Percentiles rank a stretch among this genome's conserved stretches.
Conservation (phyloP, 2,329 filamentous ascomycete genomes). For the Colletotrichum brevisporum region DNA sequence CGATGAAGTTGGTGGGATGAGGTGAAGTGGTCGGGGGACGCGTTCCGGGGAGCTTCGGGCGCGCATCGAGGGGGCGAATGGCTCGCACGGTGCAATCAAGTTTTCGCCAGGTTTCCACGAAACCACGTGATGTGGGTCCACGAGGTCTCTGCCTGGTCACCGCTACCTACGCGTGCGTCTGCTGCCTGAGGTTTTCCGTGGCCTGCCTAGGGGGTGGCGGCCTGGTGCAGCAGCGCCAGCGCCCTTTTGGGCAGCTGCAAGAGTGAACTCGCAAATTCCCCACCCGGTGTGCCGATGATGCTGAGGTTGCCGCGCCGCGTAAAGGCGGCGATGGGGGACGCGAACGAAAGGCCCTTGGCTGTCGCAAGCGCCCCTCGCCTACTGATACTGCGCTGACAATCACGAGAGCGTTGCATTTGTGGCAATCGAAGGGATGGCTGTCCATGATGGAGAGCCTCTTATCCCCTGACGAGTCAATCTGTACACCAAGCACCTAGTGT, state of each 20-base stretch:
- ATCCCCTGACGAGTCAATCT: too few relatives aligned
- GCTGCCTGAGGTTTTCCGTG: conserved; percentile 31
- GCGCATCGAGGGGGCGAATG: not conserved
- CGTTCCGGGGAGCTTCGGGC: conserved; percentile 51
- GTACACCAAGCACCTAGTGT: not conserved
- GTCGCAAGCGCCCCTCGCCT: conserved; percentile 8
- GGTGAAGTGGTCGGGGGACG: conserved; percentile 59
- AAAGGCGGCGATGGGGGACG: conserved; percentile 24
- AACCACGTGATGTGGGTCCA: conserved; percentile 56
- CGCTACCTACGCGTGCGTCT: not conserved
- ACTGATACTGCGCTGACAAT: too few relatives aligned
- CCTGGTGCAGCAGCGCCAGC: conserved; percentile 9
- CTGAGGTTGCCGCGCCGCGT: conserved; percentile 11
- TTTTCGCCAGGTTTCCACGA: conserved; percentile 58
- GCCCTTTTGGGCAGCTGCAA: conserved; percentile 8
- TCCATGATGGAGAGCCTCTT: too few relatives aligned
- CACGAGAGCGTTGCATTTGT: too few relatives aligned
- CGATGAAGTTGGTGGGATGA: conserved; percentile 49
- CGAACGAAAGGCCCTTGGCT: conserved; percentile 18
- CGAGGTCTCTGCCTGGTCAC: not conserved
- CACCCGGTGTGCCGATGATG: conserved; percentile 1
- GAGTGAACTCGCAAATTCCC: conserved; percentile 3
- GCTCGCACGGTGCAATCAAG: conserved; percentile 46
- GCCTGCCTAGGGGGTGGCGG: conserved; percentile 23
- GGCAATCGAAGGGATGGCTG: too few relatives aligned